These are phyloP conservation scores for Phytophthora pini DNA, from an alignment of 352 stramenopile genomes.

Conservation along the genomic window DNA sequence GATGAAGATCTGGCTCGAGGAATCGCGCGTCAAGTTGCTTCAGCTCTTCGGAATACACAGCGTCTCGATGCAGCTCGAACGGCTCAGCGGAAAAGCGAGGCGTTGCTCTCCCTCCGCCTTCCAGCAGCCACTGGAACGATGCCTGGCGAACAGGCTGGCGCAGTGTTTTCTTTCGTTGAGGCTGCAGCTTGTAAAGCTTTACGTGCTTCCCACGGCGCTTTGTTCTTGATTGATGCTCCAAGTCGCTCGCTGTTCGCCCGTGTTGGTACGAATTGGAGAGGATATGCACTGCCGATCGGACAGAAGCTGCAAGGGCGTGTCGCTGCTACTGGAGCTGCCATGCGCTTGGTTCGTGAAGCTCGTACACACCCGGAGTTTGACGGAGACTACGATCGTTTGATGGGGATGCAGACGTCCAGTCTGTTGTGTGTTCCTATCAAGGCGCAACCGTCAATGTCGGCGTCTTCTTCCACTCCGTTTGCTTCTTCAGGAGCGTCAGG, in stretches of 20 bases:
- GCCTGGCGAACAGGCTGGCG: slow-evolving; percentile 39
- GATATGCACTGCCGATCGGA: slow-evolving; percentile 69
- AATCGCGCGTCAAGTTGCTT: slow-evolving; percentile 73
- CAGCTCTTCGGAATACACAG: slow-evolving; percentile 73
- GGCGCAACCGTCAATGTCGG: slow-evolving; percentile 38
- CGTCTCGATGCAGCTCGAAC: slow-evolving; percentile 63
- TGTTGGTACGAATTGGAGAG: slow-evolving; percentile 70
- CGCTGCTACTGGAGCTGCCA: slow-evolving; percentile 58
- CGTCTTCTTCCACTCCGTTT: slow-evolving; percentile 24
- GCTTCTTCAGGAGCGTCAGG: slow-evolving; percentile 22
- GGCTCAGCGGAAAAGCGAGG: slow-evolving; percentile 68
- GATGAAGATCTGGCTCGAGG: slow-evolving; percentile 71
- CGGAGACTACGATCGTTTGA: slow-evolving; percentile 62
- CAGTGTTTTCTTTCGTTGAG: slow-evolving; percentile 40
- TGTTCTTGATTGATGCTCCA: slow-evolving; percentile 85
- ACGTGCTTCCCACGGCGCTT: slow-evolving; percentile 49
- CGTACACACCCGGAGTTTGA: slow-evolving; percentile 73
- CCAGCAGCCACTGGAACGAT: slow-evolving; percentile 38
- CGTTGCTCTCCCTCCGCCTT: slow-evolving; percentile 52
- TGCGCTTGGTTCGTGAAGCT: slow-evolving; percentile 65
- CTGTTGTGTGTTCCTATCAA: slow-evolving; percentile 81
- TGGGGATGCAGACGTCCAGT: slow-evolving; percentile 66
- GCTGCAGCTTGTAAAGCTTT: slow-evolving; percentile 36
- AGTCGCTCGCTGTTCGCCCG: slow-evolving; percentile 73
- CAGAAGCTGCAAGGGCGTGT: slow-evolving; percentile 77